Percentiles rank a stretch among this genome's conserved stretches.
phyloP scores from a whole-genome alignment of 805 yeast genomes.

The Starmerella bombicola region DNA sequence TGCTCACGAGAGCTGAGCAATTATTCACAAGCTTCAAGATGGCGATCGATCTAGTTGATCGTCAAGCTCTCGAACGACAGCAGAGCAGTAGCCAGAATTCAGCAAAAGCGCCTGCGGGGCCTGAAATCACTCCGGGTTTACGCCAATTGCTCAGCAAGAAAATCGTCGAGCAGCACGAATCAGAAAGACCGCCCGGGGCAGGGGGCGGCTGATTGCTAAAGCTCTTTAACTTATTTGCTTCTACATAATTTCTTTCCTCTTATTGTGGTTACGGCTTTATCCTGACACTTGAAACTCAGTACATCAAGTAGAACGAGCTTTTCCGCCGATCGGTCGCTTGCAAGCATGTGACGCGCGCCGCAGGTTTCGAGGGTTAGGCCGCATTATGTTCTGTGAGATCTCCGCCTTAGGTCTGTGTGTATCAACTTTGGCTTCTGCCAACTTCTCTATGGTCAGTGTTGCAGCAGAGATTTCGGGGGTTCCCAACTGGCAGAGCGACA shows the following conservation, averaged over 20 bases:
- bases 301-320: too few species aligned
- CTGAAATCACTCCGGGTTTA: conserved; percentile 38
- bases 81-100: neutral
- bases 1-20: conserved; percentile 73
- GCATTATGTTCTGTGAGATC: too few species aligned
- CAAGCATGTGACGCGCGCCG: too few species aligned
- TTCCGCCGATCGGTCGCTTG: too few species aligned
- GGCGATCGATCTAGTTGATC: conserved; percentile 66
- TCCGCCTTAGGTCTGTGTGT: too few species aligned
- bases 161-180: conserved; percentile 53
- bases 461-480: conserved; percentile 13
- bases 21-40: conserved; percentile 68
- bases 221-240: too few species aligned
- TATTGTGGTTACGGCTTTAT: too few species aligned
- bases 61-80: conserved; percentile 17
- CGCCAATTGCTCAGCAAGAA: conserved; percentile 49
- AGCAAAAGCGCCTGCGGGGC: conserved; percentile 11
- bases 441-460: too few species aligned
- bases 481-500: conserved; percentile 65
- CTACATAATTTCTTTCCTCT: too few species aligned
- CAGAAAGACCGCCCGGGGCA: conserved; percentile 28
- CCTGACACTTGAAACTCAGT: too few species aligned
- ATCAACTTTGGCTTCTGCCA: too few species aligned
- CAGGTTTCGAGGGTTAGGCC: too few species aligned
- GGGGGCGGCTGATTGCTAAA: conserved; percentile 31